Percentiles rank a stretch among this genome's conserved stretches.
Evolutionary conservation across 371 early-diverging fungal genomes (phyloP).

Genomic region (Massospora cicadina): DNA sequence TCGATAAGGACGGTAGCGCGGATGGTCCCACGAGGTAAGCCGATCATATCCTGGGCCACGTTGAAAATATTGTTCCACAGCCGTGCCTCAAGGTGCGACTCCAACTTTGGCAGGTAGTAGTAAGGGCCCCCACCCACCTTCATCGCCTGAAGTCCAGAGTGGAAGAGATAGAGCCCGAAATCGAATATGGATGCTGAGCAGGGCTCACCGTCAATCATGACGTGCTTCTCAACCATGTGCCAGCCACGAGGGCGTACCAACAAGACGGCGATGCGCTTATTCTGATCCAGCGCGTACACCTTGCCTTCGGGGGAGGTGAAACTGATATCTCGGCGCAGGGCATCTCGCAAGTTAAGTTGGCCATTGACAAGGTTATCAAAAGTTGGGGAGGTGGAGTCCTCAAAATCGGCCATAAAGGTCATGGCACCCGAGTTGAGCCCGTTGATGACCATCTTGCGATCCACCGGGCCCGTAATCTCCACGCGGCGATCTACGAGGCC

Average conservation of each 20-base stretch:
- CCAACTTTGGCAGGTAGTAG: conserved; percentile 96
- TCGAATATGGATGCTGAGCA: conserved; percentile 84
- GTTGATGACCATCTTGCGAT: conserved; percentile 96
- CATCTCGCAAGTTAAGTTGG: conserved; percentile 85
- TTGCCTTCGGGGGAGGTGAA: conserved; percentile 79
- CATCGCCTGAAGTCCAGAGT: conserved; percentile 69
- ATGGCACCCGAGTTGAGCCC: conserved; percentile 83
- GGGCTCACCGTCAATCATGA: conserved; percentile 79
- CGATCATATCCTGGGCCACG: conserved; percentile 73
- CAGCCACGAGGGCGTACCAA: conserved; percentile 92
- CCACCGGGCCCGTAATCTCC: conserved; percentile 94
- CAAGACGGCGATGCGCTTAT: conserved; percentile 69
- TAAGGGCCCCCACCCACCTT: conserved; percentile 83
- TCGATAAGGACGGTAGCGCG: conserved; percentile 92
- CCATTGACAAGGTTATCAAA: conserved; percentile 78
- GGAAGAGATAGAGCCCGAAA: conserved; percentile 91
- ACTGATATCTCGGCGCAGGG: conserved; percentile 64
- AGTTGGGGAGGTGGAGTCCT: conserved; percentile 89
- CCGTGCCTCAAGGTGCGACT: conserved; percentile 85
- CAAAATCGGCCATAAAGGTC: conserved; percentile 95
- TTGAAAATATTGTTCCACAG: conserved; percentile 96
- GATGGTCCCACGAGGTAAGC: conserved; percentile 83
- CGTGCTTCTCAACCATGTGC: conserved; percentile 91
- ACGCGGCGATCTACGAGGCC: conserved; percentile 84
- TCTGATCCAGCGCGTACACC: conserved; percentile 64